phyloP scores from a whole-genome alignment of 2,329 filamentous ascomycete genomes.

The Fusarium denticulatum region DNA sequence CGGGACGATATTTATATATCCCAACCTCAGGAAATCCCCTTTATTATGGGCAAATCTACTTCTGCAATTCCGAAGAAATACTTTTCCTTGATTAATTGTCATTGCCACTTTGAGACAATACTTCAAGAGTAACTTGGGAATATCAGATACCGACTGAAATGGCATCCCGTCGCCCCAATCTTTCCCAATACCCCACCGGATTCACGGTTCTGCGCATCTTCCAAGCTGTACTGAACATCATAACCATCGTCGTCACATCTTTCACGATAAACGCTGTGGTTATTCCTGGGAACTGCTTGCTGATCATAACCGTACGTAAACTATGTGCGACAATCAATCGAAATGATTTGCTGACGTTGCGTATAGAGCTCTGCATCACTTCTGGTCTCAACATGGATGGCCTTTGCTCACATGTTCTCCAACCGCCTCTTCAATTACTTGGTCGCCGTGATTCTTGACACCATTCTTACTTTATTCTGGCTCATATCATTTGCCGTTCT shows the following conservation, averaged over 20 bases:
- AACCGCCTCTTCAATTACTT: conserved; percentile 63
- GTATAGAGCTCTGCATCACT: conserved; percentile 55
- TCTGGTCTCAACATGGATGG: conserved; percentile 57
- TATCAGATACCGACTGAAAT: background rate
- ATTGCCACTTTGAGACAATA: no score
- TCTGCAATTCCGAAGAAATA: no score
- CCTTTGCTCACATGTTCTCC: conserved; percentile 54
- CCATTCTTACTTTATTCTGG: conserved; percentile 64
- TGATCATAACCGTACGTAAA: conserved; percentile 52
- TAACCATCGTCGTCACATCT: conserved; percentile 58
- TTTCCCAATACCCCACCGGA: conserved; percentile 56
- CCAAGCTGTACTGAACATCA: conserved; percentile 57
- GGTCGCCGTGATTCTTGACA: conserved; percentile 61
- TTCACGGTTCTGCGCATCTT: conserved; percentile 57
- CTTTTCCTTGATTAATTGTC: no score
- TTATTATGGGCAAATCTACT: background rate
- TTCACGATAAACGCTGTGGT: conserved; percentile 52
- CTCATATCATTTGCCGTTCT: conserved; percentile 55
- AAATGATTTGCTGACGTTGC: background rate
- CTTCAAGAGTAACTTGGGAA: no score
- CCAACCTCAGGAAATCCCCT: background rate
- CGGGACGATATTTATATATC: background rate
- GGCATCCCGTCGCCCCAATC: conserved; percentile 2
- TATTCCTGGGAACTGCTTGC: conserved; percentile 50
- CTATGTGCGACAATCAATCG: background rate